Conservation (phyloP, 352 stramenopile genomes). For the Phytophthora crassamura region DNA sequence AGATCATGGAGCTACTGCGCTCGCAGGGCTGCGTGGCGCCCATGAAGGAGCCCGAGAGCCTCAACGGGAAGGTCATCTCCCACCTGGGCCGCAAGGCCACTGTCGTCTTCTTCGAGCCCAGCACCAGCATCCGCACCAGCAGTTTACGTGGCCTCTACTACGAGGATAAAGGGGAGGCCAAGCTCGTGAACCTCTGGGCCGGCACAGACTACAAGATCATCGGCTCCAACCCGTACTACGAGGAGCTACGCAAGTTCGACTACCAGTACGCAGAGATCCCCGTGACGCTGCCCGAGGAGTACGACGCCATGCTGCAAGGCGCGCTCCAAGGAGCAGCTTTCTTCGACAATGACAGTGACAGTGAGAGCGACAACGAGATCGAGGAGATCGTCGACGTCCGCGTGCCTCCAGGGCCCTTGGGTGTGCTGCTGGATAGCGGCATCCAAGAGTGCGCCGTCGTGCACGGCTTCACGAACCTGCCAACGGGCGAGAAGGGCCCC, state of each 20-base stretch:
- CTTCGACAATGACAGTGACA: conserved; percentile 86
- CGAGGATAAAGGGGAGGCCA: conserved; percentile 74
- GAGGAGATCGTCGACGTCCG: conserved; percentile 78
- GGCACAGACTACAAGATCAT: conserved; percentile 87
- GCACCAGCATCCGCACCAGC: conserved; percentile 75
- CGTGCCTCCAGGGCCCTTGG: conserved; percentile 75
- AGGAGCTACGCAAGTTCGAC: conserved; percentile 73
- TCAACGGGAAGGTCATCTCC: conserved; percentile 79
- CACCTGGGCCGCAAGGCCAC: conserved; percentile 76
- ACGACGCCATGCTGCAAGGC: conserved; percentile 73
- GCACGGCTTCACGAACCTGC: conserved; percentile 78
- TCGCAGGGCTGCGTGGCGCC: conserved; percentile 82
- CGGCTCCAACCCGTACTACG: conserved; percentile 73
- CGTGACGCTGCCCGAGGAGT: conserved; percentile 44
- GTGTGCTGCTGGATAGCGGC: conserved; percentile 77
- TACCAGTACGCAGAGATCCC: conserved; percentile 79
- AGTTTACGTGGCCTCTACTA: conserved; percentile 84
- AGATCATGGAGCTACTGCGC: conserved; percentile 85
- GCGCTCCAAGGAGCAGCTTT: conserved; percentile 77
- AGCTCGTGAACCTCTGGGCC: conserved; percentile 84
- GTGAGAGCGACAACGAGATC: conserved; percentile 80
- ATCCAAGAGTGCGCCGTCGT: conserved; percentile 84
- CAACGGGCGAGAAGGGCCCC: conserved; percentile 60
- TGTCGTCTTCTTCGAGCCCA: conserved; percentile 85
- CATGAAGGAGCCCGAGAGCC: conserved; percentile 87